A percentile compares a stretch with the other conserved stretches of the same genome.
These are phyloP conservation scores for Casuarina cunninghamiana DNA, from an alignment of 306 rosid genomes.

Conservation along the genomic window DNA sequence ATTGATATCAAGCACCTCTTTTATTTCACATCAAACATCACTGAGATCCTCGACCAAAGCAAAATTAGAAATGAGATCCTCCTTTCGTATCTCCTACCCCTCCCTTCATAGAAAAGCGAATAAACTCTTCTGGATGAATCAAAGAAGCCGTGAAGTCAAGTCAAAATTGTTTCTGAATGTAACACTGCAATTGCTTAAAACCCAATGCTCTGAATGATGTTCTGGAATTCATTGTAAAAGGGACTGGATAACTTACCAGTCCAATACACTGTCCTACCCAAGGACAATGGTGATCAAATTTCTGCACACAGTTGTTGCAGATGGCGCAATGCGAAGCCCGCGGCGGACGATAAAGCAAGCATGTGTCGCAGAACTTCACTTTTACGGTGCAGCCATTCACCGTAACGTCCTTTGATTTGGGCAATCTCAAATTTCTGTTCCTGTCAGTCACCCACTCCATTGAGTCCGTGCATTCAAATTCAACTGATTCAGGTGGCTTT, in stretches of 20 bases:
- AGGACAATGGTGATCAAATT: slow-evolving; percentile 98
- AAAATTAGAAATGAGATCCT: too few relatives aligned
- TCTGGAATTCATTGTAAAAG: too few relatives aligned
- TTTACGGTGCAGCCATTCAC: slow-evolving; percentile 76
- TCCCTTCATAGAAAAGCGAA: too few relatives aligned
- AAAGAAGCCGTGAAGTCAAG: too few relatives aligned
- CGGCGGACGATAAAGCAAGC: slow-evolving; percentile 96
- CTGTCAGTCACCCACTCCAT: slow-evolving; percentile 92
- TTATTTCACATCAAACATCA: too few relatives aligned
- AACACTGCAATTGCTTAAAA: too few relatives aligned
- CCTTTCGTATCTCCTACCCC: too few relatives aligned
- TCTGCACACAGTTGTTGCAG: slow-evolving; percentile 96
- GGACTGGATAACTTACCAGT: slow-evolving; percentile 55
- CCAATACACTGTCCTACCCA: slow-evolving; percentile 99
- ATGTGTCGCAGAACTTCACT: slow-evolving; percentile 95
- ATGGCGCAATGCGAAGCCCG: slow-evolving; percentile 97
- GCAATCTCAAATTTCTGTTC: slow-evolving; percentile 80
- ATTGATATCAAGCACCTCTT: too few relatives aligned
- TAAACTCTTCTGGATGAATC: too few relatives aligned
- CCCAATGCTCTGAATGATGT: background rate
- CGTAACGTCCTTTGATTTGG: slow-evolving; percentile 73
- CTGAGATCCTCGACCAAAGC: too few relatives aligned
- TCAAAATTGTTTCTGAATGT: too few relatives aligned
- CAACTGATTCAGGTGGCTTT: slow-evolving; percentile 78
- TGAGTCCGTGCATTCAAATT: slow-evolving; percentile 59